These are phyloP conservation scores for Auxenochlorella protothecoides DNA, from an alignment of 139 green algal species.

Conservation along the genomic window DNA sequence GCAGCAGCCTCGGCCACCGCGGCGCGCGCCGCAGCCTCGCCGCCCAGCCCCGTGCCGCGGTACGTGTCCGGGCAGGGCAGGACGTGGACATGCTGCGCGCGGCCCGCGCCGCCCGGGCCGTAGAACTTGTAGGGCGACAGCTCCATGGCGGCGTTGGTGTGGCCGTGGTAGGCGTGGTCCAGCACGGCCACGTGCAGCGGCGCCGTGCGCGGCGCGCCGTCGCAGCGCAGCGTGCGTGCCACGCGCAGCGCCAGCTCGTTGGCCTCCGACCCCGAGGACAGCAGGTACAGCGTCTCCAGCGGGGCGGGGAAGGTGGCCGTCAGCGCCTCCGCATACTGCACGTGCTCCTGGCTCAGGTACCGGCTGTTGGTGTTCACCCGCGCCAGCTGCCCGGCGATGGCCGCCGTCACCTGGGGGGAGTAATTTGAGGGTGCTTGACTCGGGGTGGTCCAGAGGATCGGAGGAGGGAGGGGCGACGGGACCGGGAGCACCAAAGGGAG, in stretches of 20 bases:
- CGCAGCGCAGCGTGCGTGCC: slow-evolving; percentile 49
- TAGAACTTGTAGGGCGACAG: slow-evolving; percentile 88
- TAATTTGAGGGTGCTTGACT: background rate
- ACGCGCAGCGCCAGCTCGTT: slow-evolving; percentile 79
- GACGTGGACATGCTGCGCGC: slow-evolving; percentile 17
- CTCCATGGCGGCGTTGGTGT: slow-evolving; percentile 74
- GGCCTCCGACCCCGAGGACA: slow-evolving; percentile 61
- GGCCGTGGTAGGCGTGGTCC: slow-evolving; percentile 67
- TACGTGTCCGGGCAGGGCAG: slow-evolving; percentile 70
- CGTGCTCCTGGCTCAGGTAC: slow-evolving; percentile 53
- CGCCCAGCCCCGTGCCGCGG: slow-evolving; percentile 67
- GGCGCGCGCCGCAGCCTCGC: slow-evolving; percentile 39
- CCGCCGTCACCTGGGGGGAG: slow-evolving; percentile 42
- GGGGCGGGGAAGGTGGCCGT: slow-evolving; percentile 36
- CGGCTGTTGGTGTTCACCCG: slow-evolving; percentile 61
- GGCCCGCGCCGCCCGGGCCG: slow-evolving; percentile 39
- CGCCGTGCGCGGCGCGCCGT: background rate
- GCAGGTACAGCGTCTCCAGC: slow-evolving; percentile 58
- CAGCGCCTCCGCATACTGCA: slow-evolving; percentile 37
- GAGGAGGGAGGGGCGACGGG: slow-evolving; percentile 7
- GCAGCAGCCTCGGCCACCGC: slow-evolving; percentile 47
- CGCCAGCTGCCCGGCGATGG: slow-evolving; percentile 38
- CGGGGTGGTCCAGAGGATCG: background rate
- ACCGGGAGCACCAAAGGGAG: too few relatives aligned
- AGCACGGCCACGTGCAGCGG: slow-evolving; percentile 46